phyloP scores from a whole-genome alignment of 2,329 filamentous ascomycete genomes.

The Diaporthe batatas region DNA sequence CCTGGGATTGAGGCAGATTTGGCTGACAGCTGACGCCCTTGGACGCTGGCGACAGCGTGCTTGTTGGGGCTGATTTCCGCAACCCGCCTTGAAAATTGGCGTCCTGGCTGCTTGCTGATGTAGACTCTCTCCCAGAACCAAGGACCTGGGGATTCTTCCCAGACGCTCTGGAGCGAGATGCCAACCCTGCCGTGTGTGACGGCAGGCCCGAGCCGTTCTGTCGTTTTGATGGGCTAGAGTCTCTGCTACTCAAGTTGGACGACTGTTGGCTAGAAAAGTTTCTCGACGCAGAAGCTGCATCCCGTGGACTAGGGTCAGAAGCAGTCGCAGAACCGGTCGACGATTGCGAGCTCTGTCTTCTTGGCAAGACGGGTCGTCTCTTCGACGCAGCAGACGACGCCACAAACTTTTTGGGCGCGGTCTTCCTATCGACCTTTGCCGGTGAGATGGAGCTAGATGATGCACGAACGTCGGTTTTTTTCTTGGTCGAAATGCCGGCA shows the following conservation, averaged over 20 bases:
- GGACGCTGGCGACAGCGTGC: not conserved
- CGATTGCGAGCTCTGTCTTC: conserved; percentile 63
- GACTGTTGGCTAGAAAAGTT: conserved; percentile 1
- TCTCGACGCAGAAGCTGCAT: conserved; percentile 47
- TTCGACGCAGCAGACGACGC: conserved; percentile 59
- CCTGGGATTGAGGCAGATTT: not conserved
- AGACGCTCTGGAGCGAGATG: conserved; percentile 59
- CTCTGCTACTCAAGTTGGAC: conserved; percentile 29
- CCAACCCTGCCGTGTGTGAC: conserved; percentile 37
- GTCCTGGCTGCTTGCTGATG: conserved; percentile 27
- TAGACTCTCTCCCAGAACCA: conserved; percentile 9
- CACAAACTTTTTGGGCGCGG: conserved; percentile 56
- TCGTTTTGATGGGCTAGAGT: conserved; percentile 15
- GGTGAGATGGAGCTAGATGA: conserved; percentile 46
- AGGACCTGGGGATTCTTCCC: conserved; percentile 59
- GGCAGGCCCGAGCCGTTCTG: conserved; percentile 37
- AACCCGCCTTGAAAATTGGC: not conserved
- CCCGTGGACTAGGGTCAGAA: conserved; percentile 49
- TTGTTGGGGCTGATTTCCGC: not conserved
- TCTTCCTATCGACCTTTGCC: conserved; percentile 49
- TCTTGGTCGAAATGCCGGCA: conserved; percentile 44
- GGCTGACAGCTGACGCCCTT: not conserved
- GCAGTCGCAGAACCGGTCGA: conserved; percentile 51
- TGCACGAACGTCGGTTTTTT: conserved; percentile 40
- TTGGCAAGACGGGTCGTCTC: conserved; percentile 60